Base-by-base conservation (phyloP, 352 stramenopile genomes). In the Pythium dissimile region DNA sequence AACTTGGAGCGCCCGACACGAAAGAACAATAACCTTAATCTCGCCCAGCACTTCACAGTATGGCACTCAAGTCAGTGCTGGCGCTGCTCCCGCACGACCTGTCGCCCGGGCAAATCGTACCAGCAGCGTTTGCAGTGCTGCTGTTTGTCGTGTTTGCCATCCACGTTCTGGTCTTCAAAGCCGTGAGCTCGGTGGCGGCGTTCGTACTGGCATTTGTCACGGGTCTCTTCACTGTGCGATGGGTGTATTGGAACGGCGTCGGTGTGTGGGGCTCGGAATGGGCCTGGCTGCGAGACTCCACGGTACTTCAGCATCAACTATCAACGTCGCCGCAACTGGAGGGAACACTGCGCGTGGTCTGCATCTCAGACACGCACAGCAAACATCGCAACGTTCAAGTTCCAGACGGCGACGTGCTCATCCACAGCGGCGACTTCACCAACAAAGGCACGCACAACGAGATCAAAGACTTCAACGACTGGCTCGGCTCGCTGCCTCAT, bases 401-500 rank as follows among this genome's bases (percentile, higher is more conserved):
- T 0, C 79, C 84, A 0, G 45, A 69, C 4, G 83, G 95, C 31
- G 86, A 95, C 54, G 75, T 97, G 28, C 57, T 97, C 26, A 77
- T 98, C 43, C 88, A 96, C 38, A 92, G 95, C 61, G 84, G 84
- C 16, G 92, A 98, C 69, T 92, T 98, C 31, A 92, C 83, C 43
- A 84, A 85, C 31, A 88, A 61, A 16, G 85, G 85, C 2, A 84
- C 75, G 0, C 81, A 90, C 62, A 54, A 70, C 0, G 80, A 94
- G 55, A 79, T 93, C 55, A 44, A 57, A 34, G 80, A 86, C 54
- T 93, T 94, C 34, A 85, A 89, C 51, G 72, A 75, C 31, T 95
- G 86, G 86, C 55, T 95, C 10, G 77, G 69, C n/a, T 54, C 69
- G 26, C 60, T 94, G n/a, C 82, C 80, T 26, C 84, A 95, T 58